These are phyloP conservation scores for Euphorbia pulcherrima DNA, from an alignment of 345 rosid genomes.

Conservation along the genomic window DNA sequence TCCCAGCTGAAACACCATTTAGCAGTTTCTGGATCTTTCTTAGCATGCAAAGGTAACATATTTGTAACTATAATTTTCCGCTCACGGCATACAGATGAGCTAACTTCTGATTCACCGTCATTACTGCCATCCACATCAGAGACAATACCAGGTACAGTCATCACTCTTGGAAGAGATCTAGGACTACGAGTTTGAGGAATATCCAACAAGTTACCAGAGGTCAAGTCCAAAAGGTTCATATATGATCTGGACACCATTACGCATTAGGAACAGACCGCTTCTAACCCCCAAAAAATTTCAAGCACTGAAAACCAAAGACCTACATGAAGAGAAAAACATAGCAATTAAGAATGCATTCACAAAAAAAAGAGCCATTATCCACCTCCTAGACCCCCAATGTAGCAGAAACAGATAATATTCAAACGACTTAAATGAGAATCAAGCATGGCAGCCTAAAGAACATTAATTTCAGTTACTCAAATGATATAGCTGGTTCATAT, in stretches of 20 bases:
- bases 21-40: slow-evolving; percentile 23
- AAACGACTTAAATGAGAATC: neutral
- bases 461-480: neutral
- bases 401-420: neutral
- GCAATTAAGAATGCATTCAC: neutral
- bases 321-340: slow-evolving; percentile 3
- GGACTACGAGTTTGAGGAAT: slow-evolving; percentile 60
- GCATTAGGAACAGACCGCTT: slow-evolving; percentile 15
- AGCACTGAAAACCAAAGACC: slow-evolving; percentile 17
- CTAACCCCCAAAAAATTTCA: slow-evolving; percentile 12
- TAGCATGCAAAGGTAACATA: slow-evolving; percentile 30
- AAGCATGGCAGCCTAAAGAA: neutral
- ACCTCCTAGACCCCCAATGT: neutral
- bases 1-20: slow-evolving; percentile 61
- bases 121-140: slow-evolving; percentile 49
- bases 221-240: slow-evolving; percentile 51
- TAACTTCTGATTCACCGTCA: slow-evolving; percentile 53
- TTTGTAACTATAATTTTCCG: slow-evolving; percentile 25
- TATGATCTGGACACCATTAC: slow-evolving; percentile 61
- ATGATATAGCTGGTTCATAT: neutral
- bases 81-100: slow-evolving; percentile 36
- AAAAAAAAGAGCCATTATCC: neutral
- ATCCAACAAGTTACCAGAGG: slow-evolving; percentile 53
- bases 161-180: slow-evolving; percentile 62
- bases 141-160: slow-evolving; percentile 67